Evolutionary conservation across 805 yeast genomes (phyloP), one percentile per base, ranked within the genome.

Genomic region (Yamadazyma nakazawae): DNA sequence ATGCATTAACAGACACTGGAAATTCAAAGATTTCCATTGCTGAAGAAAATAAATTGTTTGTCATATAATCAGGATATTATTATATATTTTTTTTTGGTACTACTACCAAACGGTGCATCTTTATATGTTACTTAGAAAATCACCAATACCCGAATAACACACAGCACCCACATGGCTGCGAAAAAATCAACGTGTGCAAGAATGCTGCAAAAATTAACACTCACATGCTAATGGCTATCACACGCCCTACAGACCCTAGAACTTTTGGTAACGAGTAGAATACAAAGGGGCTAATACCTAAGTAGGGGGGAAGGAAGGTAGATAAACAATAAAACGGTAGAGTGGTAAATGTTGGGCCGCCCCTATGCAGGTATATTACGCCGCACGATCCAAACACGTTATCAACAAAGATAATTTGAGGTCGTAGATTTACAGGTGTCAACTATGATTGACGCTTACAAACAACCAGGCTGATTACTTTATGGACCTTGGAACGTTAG

Each of bases 141-240:
- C 32, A 28, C n/a, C 32, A 28, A 28, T 28, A 28, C 32, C 32
- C 11, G 32, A 28, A 28, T 9, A 28, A 28, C n/a, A 13, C 37
- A 30, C 19, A 38, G 24, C 41, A 38, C 45, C 46, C 46, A 43
- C 46, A 43, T 43, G 46, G 46, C 46, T 43, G 46, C 46, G 46
- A 43, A 43, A 42, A 28, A 25, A 21, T 42, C 21, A 31, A 38
- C 41, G 41, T 38, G 41, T 38, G 34, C 41, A 13, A 10, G 31
- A 24, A 13, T 38, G 41, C 25, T 38, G 41, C 34, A 26, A 38
- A 26, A 21, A 16, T 25, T 16, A 14, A 25, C 13, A 12, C 25
- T 38, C 41, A 38, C 41, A 38, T 38, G 41, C 13, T 9, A 21
- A 9, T n/a, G 34, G 14, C 32, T 10, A 10, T 6, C 3, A n/a